phyloP scores from a whole-genome alignment of 108 stramenopile genomes.

The Discostella pseudostelligera region DNA sequence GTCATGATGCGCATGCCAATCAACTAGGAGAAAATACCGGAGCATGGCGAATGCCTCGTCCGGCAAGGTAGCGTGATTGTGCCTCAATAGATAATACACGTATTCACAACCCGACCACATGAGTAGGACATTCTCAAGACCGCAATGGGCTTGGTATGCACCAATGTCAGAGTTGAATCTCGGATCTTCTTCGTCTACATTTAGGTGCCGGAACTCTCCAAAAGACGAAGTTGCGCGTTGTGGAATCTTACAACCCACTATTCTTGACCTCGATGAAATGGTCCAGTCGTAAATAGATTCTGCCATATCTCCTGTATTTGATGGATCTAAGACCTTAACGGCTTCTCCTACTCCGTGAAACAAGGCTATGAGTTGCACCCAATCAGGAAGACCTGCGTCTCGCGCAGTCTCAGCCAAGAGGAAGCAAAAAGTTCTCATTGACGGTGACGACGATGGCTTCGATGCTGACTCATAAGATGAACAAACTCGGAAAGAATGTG shows the following conservation, averaged over 20 bases:
- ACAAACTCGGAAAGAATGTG: too few relatives aligned
- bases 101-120: conserved; percentile 64
- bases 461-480: too few relatives aligned
- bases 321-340: conserved; percentile 37
- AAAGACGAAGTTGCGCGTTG: conserved; percentile 21
- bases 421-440: too few relatives aligned
- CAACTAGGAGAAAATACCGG: conserved; percentile 41
- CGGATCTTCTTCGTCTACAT: conserved; percentile 43
- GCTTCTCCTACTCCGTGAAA: conserved; percentile 45
- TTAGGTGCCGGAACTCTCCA: conserved; percentile 45
- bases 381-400: conserved; percentile 58
- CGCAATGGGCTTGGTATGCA: conserved; percentile 44
- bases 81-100: conserved; percentile 55
- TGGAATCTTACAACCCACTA: conserved; percentile 51
- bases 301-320: conserved; percentile 17
- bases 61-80: conserved; percentile 52
- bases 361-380: conserved; percentile 61
- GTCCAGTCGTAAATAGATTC: conserved; percentile 65
- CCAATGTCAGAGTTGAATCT: conserved; percentile 46
- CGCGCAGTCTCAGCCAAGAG: too few relatives aligned
- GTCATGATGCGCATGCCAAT: conserved; percentile 54
- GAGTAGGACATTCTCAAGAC: conserved; percentile 50
- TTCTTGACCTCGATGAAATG: conserved; percentile 43
- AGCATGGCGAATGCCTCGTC: conserved; percentile 53
- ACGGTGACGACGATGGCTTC: too few relatives aligned